These are phyloP conservation scores for Oryza australiensis DNA, from an alignment of 176 grass and related monocot genomes.

Conservation along the genomic window DNA sequence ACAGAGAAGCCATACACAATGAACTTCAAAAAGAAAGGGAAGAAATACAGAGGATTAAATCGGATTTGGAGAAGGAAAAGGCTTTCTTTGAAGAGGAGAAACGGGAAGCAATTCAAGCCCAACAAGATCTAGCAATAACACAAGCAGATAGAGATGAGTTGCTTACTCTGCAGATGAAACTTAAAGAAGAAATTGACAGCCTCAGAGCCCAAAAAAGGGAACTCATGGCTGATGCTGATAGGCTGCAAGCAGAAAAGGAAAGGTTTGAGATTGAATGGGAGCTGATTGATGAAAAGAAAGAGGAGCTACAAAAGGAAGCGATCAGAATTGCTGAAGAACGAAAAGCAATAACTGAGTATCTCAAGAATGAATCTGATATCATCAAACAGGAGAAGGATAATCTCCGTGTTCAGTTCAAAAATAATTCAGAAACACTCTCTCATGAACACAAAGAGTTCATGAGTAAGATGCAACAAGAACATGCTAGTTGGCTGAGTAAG, in stretches of 20 bases:
- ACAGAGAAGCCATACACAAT: constrained; percentile 31
- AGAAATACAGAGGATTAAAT: constrained; percentile 55
- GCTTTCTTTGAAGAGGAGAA: constrained; percentile 66
- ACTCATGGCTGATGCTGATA: constrained; percentile 71
- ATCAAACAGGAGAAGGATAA: constrained; percentile 81
- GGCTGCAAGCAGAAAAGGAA: constrained; percentile 85
- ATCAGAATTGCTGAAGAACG: constrained; percentile 66
- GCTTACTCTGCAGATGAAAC: constrained; percentile 62
- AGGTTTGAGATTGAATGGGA: constrained; percentile 98
- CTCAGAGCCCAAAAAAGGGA: constrained; percentile 78
- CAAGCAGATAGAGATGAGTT: constrained; percentile 69
- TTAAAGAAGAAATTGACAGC: constrained; percentile 94
- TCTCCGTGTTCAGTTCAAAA: constrained; percentile 65
- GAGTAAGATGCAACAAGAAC: constrained; percentile 73
- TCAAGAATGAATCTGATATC: constrained; percentile 67
- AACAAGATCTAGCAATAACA: constrained; percentile 65
- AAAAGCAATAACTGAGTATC: constrained; percentile 51
- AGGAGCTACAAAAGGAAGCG: constrained; percentile 67
- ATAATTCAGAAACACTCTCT: constrained; percentile 64
- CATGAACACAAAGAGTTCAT: constrained; percentile 77
- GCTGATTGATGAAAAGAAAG: constrained; percentile 83
- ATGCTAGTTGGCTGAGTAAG: constrained; percentile 63
- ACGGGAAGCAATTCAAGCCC: constrained; percentile 46
- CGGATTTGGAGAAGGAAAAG: constrained; percentile 70
- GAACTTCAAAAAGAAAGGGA: constrained; percentile 59